Percentiles rank a stretch among this genome's conserved stretches.
Conservation (phyloP, 208 protist genomes). For the Polymyxa betae region DNA sequence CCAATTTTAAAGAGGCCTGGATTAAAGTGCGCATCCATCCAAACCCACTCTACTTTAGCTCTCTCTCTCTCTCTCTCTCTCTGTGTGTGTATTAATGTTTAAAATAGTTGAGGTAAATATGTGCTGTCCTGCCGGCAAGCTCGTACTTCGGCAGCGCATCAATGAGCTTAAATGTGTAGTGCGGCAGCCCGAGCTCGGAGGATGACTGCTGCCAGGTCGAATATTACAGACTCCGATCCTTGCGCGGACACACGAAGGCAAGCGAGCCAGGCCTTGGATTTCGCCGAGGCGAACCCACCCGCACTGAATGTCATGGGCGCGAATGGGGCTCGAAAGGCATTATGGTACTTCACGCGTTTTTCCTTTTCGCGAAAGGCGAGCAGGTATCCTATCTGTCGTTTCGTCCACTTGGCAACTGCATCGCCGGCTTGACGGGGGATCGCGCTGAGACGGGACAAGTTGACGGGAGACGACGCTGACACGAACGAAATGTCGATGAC, state of each 20-base stretch:
- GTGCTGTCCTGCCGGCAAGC: no score
- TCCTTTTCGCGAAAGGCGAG: neutral
- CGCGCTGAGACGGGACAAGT: neutral
- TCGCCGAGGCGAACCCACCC: neutral
- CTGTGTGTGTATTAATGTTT: no score
- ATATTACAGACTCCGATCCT: neutral
- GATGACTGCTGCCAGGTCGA: neutral
- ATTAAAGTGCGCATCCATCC: no score
- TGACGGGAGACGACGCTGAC: neutral
- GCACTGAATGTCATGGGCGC: neutral
- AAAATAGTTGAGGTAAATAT: no score
- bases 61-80: no score
- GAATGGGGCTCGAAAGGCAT: neutral
- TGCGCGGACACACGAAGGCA: neutral
- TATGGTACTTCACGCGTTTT: neutral
- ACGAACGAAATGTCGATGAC: neutral
- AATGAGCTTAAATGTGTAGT: no score
- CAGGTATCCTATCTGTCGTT: neutral
- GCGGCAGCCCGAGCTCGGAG: neutral
- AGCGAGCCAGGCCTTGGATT: neutral
- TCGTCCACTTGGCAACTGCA: neutral
- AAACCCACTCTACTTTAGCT: no score
- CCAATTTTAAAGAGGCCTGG: no score
- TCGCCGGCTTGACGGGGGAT: neutral
- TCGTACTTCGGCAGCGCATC: no score